These are phyloP conservation scores for Juglanconis oblonga DNA, from an alignment of 2,329 filamentous ascomycete species.

Conservation along the genomic window DNA sequence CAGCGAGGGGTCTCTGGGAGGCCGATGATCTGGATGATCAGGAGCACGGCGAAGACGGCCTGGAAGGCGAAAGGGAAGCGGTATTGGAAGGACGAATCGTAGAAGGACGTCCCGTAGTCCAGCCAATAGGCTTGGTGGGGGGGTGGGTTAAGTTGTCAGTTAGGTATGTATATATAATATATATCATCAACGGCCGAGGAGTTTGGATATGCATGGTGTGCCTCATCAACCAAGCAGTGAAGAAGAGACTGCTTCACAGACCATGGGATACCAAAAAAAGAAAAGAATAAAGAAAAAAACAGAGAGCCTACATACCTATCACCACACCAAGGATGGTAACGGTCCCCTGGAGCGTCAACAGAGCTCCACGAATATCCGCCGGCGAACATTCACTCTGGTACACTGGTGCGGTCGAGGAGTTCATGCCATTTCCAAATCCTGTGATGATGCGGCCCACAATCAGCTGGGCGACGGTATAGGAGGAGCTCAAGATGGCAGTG, in stretches of 20 bases:
- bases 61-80: conserved; percentile 42
- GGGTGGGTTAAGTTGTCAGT: no score
- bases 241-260: background rate
- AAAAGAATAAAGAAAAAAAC: no score
- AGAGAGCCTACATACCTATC: conserved; percentile 25
- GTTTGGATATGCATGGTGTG: no score
- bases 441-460: conserved; percentile 42
- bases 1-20: conserved; percentile 38
- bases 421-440: conserved; percentile 39
- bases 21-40: conserved; percentile 32
- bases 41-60: conserved; percentile 34
- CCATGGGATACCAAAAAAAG: no score
- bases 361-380: conserved; percentile 42
- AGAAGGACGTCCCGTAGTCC: conserved; percentile 34
- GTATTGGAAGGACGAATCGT: conserved; percentile 35
- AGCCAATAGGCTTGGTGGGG: conserved; percentile 26
- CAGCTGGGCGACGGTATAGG: conserved; percentile 34
- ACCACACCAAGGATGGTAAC: conserved; percentile 44
- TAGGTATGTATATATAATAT: no score
- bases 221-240: no score
- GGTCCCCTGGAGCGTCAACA: conserved; percentile 48
- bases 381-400: conserved; percentile 33
- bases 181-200: no score
- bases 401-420: conserved; percentile 38
- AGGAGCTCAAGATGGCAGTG: conserved; percentile 32